Base-by-base conservation (phyloP, 2,329 filamentous ascomycete genomes). In the Amauroascus niger region DNA sequence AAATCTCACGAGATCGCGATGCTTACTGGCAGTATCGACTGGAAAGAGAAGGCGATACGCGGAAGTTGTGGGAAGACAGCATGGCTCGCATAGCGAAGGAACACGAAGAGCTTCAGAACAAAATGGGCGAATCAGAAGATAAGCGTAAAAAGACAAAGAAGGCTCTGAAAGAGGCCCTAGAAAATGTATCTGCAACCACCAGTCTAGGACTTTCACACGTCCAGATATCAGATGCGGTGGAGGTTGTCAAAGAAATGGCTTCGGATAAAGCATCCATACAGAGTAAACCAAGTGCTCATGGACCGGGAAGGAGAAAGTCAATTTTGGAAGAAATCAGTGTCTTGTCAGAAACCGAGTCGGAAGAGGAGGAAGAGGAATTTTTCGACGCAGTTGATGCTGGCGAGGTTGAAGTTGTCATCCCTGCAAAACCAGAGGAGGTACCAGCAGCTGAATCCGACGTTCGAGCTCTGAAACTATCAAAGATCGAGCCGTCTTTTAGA, bases 21-120 rank as follows among this genome's bases (percentile, higher is more conserved):
- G 83, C 88, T 0, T 95, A 95, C 67, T 98, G 93, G 93, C 91
- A 97, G 68, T 94, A 95, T 66, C 84, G 90, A 13, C 76, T 98
- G 39, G 90, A 95, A 61, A 84, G 89, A 52, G 93, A 98, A 71
- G 84, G 84, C 41, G 88, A 95, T 66, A 85, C 97, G 72, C 83
- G 93, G 35, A 84, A 87, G 56, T 87, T 98, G 82, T 98, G 93
- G 93, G 93, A 98, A 71, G 93, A 98, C 64, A 97, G 90, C 70
- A 96, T 98, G 93, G 89, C 93, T 8, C 84, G 90, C 63, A 86
- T 98, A n/a, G 93, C 90, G 16, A 83, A 82, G 53, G 93, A 98
- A 67, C 93, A 98, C 63, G 93, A 97, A 69, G 81, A 89, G 49
- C 78, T 98, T 1, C 88, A 97, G 66, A 87, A 82, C 33, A 85